These are phyloP conservation scores for Curvularia hawaiiensis DNA, from an alignment of 2,329 filamentous ascomycete species.

Conservation along the genomic window DNA sequence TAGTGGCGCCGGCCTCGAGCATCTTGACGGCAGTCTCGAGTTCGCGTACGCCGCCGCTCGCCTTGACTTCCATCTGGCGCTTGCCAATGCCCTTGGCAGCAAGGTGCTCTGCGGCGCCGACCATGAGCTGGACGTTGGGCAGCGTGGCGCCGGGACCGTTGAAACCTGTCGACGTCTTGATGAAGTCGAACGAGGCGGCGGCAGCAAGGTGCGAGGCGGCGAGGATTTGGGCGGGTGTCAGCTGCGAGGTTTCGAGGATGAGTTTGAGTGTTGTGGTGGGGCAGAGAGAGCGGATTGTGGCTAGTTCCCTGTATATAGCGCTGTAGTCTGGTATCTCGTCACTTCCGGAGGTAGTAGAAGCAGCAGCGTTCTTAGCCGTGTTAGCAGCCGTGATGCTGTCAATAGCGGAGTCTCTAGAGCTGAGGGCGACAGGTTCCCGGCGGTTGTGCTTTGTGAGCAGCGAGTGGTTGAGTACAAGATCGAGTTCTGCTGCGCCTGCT, in stretches of 20 bases:
- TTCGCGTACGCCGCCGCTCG: conserved; percentile 61
- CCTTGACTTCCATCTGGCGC: conserved; percentile 59
- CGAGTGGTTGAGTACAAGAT: conserved; percentile 63
- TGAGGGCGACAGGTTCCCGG: conserved; percentile 8
- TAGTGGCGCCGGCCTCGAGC: conserved; percentile 61
- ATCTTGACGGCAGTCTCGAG: conserved; percentile 58
- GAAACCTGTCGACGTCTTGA: conserved; percentile 67
- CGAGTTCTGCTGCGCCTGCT: conserved; percentile 61
- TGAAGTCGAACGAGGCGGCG: conserved; percentile 61
- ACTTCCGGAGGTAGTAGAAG: conserved; percentile 12
- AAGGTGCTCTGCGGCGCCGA: conserved; percentile 53
- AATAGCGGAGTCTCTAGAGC: conserved; percentile 34
- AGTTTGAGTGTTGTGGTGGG: conserved; percentile 56
- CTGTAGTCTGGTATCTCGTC: conserved; percentile 50
- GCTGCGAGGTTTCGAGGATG: conserved; percentile 64
- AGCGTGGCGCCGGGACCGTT: conserved; percentile 59
- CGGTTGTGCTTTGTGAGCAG: conserved; percentile 48
- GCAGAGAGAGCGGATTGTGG: conserved; percentile 57
- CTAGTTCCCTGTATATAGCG: conserved; percentile 59
- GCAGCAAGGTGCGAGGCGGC: conserved; percentile 59
- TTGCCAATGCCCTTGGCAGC: conserved; percentile 36
- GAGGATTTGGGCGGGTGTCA: conserved; percentile 56
- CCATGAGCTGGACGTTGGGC: conserved; percentile 61
- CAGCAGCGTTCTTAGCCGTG: conserved; percentile 30
- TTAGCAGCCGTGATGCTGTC: conserved; percentile 44